Conservation (phyloP, 23 red algal species). For the Gracilaria caudata region DNA sequence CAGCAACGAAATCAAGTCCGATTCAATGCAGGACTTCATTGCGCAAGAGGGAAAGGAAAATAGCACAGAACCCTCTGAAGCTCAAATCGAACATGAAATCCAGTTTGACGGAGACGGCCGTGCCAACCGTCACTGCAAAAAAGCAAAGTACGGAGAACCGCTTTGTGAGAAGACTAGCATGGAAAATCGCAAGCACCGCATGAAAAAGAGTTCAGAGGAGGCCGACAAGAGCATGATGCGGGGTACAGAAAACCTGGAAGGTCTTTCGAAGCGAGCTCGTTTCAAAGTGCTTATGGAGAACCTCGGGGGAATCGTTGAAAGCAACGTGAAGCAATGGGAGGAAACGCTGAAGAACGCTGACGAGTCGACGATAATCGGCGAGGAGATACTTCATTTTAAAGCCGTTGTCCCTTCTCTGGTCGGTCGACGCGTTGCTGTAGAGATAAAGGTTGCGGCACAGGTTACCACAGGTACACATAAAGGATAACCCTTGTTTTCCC, state of each 20-base stretch:
- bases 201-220: neutral
- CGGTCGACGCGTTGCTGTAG: conserved; percentile 4
- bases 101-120: neutral
- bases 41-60: neutral
- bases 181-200: neutral
- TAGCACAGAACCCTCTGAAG: neutral
- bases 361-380: neutral
- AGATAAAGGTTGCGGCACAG: too few species aligned
- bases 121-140: neutral
- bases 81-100: neutral
- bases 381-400: neutral
- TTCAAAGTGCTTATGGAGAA: conserved; percentile 30
- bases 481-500: too few species aligned
- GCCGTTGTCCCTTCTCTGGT: neutral
- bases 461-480: too few species aligned
- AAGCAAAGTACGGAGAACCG: neutral
- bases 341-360: conserved; percentile 3
- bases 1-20: neutral
- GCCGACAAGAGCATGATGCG: conserved; percentile 35
- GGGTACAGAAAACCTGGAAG: neutral
- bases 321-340: conserved; percentile 29
- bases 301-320: neutral
- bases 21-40: conserved; percentile 12
- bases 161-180: neutral
- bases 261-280: conserved; percentile 1